Evolutionary conservation across 345 rosid genomes (phyloP).

Genomic region (Eucalyptus regnans): DNA sequence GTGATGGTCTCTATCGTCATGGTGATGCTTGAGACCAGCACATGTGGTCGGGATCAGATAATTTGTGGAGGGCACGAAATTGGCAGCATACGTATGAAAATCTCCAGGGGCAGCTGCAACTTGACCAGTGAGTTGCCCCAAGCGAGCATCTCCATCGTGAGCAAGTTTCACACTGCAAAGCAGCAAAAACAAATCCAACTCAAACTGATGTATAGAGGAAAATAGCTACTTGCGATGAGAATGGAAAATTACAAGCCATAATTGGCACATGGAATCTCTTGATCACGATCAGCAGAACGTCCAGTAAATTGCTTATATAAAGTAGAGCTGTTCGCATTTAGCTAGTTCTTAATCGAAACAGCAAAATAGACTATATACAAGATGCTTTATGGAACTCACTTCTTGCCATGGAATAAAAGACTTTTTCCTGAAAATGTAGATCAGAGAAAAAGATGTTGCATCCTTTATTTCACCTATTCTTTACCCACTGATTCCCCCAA

Average conservation of each 20-base stretch:
- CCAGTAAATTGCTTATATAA: not conserved
- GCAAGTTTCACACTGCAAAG: not conserved
- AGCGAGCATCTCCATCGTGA: not conserved
- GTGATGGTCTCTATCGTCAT: not conserved
- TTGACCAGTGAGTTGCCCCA: too few relatives aligned
- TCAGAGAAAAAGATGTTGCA: too few relatives aligned
- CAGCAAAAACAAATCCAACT: not conserved
- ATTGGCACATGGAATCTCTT: not conserved
- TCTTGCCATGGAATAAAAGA: not conserved
- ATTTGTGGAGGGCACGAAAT: not conserved
- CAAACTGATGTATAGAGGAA: not conserved
- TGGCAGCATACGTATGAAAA: not conserved
- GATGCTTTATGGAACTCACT: not conserved
- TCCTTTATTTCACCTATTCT: too few relatives aligned
- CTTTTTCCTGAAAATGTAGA: not conserved
- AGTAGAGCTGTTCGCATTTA: not conserved
- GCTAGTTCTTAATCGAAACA: not conserved
- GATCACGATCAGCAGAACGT: not conserved
- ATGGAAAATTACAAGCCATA: not conserved
- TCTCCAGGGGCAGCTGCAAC: not conserved
- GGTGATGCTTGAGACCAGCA: not conserved
- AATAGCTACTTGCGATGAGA: not conserved
- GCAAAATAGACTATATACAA: not conserved
- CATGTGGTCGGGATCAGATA: fast-evolving
- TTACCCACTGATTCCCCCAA: too few relatives aligned